Conservation (phyloP, 2,329 filamentous ascomycete species). For the Diaporthe capsici region DNA sequence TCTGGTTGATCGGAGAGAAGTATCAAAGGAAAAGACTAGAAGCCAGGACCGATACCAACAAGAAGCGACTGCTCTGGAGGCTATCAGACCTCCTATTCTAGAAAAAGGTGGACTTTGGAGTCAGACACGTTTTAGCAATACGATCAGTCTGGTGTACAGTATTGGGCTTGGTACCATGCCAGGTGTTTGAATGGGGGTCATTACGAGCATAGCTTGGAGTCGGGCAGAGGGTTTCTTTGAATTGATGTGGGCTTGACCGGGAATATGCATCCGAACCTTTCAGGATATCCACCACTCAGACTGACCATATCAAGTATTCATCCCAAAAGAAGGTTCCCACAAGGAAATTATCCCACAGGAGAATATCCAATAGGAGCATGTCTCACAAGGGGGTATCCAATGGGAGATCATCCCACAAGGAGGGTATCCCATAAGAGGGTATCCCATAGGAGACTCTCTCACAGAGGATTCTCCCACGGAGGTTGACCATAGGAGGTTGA, state of each 20-base stretch:
- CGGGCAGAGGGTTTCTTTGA: conserved; percentile 10
- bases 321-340: no score
- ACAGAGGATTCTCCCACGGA: no score
- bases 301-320: background rate
- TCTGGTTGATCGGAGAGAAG: background rate
- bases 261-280: background rate
- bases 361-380: no score
- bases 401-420: no score
- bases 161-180: background rate
- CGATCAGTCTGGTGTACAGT: background rate
- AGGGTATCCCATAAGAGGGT: no score
- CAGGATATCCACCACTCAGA: background rate
- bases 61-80: background rate
- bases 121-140: background rate
- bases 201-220: conserved; percentile 34
- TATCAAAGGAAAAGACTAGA: background rate
- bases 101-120: background rate
- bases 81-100: no score
- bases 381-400: no score
- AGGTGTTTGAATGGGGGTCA: background rate
- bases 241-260: background rate
- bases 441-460: no score
- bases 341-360: no score
- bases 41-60: no score
- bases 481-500: no score